phyloP scores from a whole-genome alignment of 768 basidiomycete species.

The Tremella fuciformis region DNA sequence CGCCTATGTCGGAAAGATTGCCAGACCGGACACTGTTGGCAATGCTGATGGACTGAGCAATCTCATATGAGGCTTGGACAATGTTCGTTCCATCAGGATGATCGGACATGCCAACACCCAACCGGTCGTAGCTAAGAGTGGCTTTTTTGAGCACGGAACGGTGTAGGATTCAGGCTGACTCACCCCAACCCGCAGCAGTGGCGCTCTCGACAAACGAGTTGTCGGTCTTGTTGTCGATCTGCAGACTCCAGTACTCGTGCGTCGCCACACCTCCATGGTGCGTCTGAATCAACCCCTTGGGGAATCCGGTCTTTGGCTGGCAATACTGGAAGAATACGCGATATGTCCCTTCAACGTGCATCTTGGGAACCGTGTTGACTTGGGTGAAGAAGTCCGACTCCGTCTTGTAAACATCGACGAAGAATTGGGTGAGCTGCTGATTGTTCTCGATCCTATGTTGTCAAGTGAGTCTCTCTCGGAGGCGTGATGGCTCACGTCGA shows the following conservation, averaged over 20 bases:
- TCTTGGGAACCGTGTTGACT: neutral
- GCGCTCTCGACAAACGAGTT: conserved; percentile 37
- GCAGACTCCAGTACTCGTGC: conserved; percentile 36
- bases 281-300: conserved; percentile 28
- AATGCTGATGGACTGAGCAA: conserved; percentile 32
- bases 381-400: neutral
- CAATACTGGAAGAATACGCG: conserved; percentile 37
- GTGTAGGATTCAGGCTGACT: neutral
- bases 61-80: conserved; percentile 37
- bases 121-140: conserved; percentile 39
- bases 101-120: conserved; percentile 37
- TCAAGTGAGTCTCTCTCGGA: too few species aligned
- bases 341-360: conserved; percentile 28
- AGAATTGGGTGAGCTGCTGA: too few species aligned
- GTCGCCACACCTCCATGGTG: conserved; percentile 31
- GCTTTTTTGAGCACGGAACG: conserved; percentile 5
- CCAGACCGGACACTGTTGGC: conserved; percentile 26
- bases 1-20: conserved; percentile 15
- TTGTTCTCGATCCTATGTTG: too few species aligned
- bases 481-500: too few species aligned
- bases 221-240: conserved; percentile 22
- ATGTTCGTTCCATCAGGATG: conserved; percentile 37
- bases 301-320: conserved; percentile 23
- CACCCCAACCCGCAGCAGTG: conserved; percentile 28
- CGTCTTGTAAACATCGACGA: too few species aligned